Evolutionary conservation across 805 yeast genomes (phyloP).

Genomic region (Kazachstania africana): DNA sequence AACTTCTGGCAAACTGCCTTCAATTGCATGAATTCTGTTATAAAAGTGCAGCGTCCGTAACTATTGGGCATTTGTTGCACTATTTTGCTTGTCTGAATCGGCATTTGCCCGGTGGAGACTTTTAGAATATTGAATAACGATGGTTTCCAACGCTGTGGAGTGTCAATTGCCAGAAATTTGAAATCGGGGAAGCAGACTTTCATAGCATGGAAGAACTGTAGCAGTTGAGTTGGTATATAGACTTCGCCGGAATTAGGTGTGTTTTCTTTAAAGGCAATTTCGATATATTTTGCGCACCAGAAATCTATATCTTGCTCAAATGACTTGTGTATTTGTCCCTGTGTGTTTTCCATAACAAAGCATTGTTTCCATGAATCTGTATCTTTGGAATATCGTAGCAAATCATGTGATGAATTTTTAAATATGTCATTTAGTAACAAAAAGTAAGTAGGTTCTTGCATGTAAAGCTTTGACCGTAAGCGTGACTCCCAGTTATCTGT

Average conservation of each 20-base stretch:
- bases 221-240: constrained; percentile 19
- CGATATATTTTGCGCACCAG: no score
- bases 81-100: no score
- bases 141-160: constrained; percentile 12
- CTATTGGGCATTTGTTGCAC: no score
- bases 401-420: constrained; percentile 18
- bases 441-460: constrained; percentile 22
- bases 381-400: constrained; percentile 9
- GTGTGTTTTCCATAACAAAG: constrained; percentile 6
- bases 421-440: constrained; percentile 21
- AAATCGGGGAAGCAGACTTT: constrained; percentile 17
- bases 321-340: no score
- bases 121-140: no score
- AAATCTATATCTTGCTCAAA: no score
- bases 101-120: no score
- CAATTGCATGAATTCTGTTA: no score
- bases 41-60: no score
- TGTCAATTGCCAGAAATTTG: constrained; percentile 18
- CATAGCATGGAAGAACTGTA: constrained; percentile 17
- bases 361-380: constrained; percentile 18
- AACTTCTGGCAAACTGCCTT: no score
- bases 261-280: no score
- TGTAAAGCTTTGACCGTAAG: no score
- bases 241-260: constrained; percentile 3
- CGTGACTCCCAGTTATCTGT: constrained; percentile 4